These are phyloP conservation scores for Neonectria punicea DNA, from an alignment of 2,329 filamentous ascomycete species.

Conservation along the genomic window DNA sequence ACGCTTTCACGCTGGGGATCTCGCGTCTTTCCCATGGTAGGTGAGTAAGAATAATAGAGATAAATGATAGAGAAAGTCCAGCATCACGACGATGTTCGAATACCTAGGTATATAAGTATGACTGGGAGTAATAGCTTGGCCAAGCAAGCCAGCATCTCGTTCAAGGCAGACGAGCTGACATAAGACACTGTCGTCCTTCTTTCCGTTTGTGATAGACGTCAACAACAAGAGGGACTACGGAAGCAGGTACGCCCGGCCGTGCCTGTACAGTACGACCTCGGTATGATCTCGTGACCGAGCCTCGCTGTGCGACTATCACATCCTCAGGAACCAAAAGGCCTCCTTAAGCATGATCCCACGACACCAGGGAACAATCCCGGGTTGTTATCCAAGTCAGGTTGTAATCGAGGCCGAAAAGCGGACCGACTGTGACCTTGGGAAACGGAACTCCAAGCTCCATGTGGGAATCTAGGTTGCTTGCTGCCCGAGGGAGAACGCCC, in stretches of 20 bases:
- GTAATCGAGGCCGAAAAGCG: neutral
- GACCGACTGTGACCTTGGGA: neutral
- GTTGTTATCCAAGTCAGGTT: neutral
- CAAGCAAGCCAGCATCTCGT: neutral
- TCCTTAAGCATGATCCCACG: neutral
- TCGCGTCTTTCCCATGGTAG: neutral
- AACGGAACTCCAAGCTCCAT: neutral
- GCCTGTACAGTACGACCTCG: neutral
- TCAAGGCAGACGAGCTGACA: neutral
- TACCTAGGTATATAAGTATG: neutral
- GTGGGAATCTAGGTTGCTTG: neutral
- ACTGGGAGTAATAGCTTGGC: neutral
- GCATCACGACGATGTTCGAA: neutral
- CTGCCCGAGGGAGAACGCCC: neutral
- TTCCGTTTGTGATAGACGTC: neutral
- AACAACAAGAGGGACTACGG: neutral
- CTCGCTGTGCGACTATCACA: neutral
- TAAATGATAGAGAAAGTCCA: neutral
- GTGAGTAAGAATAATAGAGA: neutral
- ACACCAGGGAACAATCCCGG: neutral
- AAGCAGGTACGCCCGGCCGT: neutral
- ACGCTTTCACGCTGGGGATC: conserved; percentile 5
- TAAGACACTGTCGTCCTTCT: neutral
- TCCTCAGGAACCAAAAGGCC: neutral
- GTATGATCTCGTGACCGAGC: neutral